Conservation (phyloP, 2,329 filamentous ascomycete genomes). For the Dactylellina leptospora region DNA sequence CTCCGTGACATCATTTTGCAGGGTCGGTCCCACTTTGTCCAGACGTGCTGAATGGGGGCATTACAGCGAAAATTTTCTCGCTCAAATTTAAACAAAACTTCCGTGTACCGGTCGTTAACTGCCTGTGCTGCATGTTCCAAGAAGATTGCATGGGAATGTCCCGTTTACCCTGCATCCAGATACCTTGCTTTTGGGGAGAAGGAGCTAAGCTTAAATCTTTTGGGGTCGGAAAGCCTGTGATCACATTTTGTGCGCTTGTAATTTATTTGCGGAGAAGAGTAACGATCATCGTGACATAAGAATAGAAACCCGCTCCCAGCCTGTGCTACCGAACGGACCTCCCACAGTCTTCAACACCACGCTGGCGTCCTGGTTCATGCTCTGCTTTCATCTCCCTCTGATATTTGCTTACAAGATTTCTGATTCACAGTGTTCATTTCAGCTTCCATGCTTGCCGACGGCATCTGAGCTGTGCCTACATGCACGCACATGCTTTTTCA, state of each 20-base stretch:
- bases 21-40: background rate
- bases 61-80: conserved; percentile 8
- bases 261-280: conserved; percentile 18
- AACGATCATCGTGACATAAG: conserved; percentile 51
- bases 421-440: no score
- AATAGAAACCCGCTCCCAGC: conserved; percentile 32
- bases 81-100: conserved; percentile 18
- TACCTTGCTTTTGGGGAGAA: conserved; percentile 1
- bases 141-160: conserved; percentile 29
- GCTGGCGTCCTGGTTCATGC: background rate
- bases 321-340: no score
- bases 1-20: conserved; percentile 47
- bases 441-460: background rate
- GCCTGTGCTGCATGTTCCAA: conserved; percentile 12
- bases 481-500: no score
- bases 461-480: no score
- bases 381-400: no score
- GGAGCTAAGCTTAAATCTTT: conserved; percentile 12
- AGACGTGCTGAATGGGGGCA: background rate
- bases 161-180: conserved; percentile 37
- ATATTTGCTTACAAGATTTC: no score
- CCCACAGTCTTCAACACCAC: conserved; percentile 9
- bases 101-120: conserved; percentile 42
- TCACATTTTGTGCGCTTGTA: no score
- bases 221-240: no score